A percentile compares a stretch with the other conserved stretches of the same genome.
Conservation (phyloP, 148 eudicot species). For the Vaccinium vitisidaea region DNA sequence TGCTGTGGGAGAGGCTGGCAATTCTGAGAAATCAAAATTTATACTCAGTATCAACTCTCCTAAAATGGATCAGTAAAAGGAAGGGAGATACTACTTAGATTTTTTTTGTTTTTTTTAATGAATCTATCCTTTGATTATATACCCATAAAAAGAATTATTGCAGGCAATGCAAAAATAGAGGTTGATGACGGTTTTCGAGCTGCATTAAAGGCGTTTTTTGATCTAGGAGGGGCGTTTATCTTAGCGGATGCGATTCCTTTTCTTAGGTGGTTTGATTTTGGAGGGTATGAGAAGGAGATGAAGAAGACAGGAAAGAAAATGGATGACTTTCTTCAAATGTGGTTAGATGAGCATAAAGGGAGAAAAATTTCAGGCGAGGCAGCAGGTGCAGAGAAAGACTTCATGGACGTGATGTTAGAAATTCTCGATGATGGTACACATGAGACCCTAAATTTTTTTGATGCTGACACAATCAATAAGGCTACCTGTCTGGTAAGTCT, state of each 20-base stretch:
- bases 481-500: too few relatives aligned
- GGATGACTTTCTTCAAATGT: background rate
- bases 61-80: too few relatives aligned
- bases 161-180: background rate
- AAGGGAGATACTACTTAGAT: too few relatives aligned
- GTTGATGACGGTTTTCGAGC: background rate
- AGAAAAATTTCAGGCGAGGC: background rate
- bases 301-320: conserved; percentile 13
- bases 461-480: too few relatives aligned
- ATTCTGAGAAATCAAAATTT: too few relatives aligned
- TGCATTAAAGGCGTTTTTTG: conserved; percentile 19
- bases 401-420: conserved; percentile 3
- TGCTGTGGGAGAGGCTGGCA: too few relatives aligned
- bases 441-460: background rate
- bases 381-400: background rate
- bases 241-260: conserved; percentile 25
- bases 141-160: background rate
- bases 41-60: too few relatives aligned
- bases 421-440: background rate
- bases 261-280: conserved; percentile 19
- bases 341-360: conserved; percentile 18
- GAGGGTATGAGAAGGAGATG: conserved; percentile 24
- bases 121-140: background rate
- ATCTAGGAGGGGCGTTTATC: conserved; percentile 14
- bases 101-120: too few relatives aligned